Percentiles rank a stretch among this genome's conserved stretches.
Evolutionary conservation across 1,139 yeast genomes (phyloP).

Genomic region (Protomyces lactucae-debilis): DNA sequence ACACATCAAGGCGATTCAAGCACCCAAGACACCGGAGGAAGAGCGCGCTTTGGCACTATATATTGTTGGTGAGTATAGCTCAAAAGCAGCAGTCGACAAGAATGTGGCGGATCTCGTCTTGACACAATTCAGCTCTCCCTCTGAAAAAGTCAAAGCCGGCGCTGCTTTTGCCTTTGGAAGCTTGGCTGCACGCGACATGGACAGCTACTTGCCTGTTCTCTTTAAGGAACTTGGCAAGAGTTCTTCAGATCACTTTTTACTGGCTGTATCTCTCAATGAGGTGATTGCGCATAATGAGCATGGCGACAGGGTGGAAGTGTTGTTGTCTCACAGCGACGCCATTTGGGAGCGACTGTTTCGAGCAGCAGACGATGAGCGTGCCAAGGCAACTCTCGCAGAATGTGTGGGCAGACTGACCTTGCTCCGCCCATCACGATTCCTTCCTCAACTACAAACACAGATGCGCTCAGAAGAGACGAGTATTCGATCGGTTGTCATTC

Average conservation of each 20-base stretch:
- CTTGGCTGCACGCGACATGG: conserved; percentile 44
- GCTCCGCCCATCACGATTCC: conserved; percentile 36
- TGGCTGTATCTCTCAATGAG: conserved; percentile 29
- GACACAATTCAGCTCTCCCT: conserved; percentile 29
- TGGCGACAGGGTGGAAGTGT: background rate
- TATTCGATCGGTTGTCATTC: conserved; percentile 38
- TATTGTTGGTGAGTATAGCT: conserved; percentile 17
- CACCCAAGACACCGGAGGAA: conserved; percentile 18
- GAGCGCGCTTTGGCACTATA: conserved; percentile 4
- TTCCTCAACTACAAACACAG: conserved; percentile 36
- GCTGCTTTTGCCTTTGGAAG: conserved; percentile 56
- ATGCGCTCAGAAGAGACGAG: conserved; percentile 35
- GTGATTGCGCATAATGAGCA: conserved; percentile 25
- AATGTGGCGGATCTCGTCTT: conserved; percentile 38
- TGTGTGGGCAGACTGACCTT: conserved; percentile 41
- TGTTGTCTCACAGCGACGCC: conserved; percentile 29
- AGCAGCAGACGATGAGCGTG: conserved; percentile 33
- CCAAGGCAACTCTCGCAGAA: conserved; percentile 41
- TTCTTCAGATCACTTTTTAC: conserved; percentile 35
- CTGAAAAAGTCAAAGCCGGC: conserved; percentile 44
- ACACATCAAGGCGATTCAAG: background rate
- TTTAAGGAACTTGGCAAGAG: conserved; percentile 40
- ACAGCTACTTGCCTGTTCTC: conserved; percentile 41
- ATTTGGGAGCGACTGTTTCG: conserved; percentile 37
- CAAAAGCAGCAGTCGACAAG: conserved; percentile 32